Evolutionary conservation across 1,139 yeast genomes (phyloP), one percentile per base, ranked within the genome.

Genomic region (Saccharomyces hybrid): DNA sequence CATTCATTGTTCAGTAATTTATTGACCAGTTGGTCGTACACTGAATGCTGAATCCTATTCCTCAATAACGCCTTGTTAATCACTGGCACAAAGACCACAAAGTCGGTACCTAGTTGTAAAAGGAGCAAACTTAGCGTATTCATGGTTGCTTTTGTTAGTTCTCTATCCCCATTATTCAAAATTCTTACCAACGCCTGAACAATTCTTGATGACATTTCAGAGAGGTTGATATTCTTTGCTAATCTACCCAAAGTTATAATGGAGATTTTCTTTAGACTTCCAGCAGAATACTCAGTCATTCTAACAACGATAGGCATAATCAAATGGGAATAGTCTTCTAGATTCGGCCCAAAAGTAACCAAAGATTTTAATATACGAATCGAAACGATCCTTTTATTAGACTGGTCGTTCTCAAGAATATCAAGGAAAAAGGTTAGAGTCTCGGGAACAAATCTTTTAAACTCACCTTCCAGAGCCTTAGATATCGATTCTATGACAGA

Each of bases 181-280:
- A 90, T 86, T 55, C 98, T 74, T 9, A 91, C 73, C 16, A 95
- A 71, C 0, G 98, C 95, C 63, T 93, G 97, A 32, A 95, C 81
- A 48, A 93, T 88, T 60, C 97, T 76, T 1, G 97, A 87, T 0
- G 97, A 86, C 90, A 90, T 86, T 63, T 93, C 98, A 56, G 83
- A 84, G 56, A 95, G 73, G 61, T 84, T 80, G 3, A 91, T 86
- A 46, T 78, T 80, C 62, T 83, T 82, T 1, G 96, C 84, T 27
- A 95, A 71, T 62, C 88, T 85, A 1, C 97, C 97, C 46, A 93
- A 76, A 0, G 97, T 83, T 55, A 86, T 88, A 55, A 95, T 85
- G 0, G 98, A 91, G 32, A 89, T 83, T 55, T 79, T 80, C 55
- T 91, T 75, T 49, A 91, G 76, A 23, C 72, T 67, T 3, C 69